Conservation (phyloP, 148 eudicot species). For the Oxyria digyna region DNA sequence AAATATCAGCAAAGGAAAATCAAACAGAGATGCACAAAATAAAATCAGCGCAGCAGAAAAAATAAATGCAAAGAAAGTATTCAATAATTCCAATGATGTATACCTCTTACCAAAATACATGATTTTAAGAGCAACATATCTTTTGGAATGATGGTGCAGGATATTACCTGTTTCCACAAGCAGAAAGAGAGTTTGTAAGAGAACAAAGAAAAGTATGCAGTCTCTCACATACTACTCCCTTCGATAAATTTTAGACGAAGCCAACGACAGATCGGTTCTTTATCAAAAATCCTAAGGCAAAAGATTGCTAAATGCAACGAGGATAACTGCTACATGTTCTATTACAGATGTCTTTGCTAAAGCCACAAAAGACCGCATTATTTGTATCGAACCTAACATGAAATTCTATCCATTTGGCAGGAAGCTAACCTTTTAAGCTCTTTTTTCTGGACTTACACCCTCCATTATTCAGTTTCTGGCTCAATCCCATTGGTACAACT, state of each 20-base stretch:
- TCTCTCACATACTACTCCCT: neutral
- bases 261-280: neutral
- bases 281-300: neutral
- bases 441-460: neutral
- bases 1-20: neutral
- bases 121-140: conserved; percentile 69
- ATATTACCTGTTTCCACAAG: conserved; percentile 25
- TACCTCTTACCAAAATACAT: conserved; percentile 98
- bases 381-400: too few species aligned
- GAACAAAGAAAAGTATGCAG: neutral
- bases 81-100: neutral
- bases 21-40: neutral
- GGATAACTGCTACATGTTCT: neutral
- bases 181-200: neutral
- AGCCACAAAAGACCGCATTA: neutral
- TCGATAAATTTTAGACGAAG: neutral
- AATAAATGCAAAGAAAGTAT: neutral
- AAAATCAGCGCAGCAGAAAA: neutral
- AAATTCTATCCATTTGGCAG: neutral
- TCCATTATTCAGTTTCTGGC: neutral
- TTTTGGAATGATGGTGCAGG: conserved; percentile 31
- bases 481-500: neutral
- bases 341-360: neutral
- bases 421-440: neutral
- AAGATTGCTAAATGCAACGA: neutral